Evolutionary conservation across 2,329 filamentous ascomycete genomes (phyloP), one percentile per base, ranked within the genome.

Genomic region (Aspergillus fijiensis): DNA sequence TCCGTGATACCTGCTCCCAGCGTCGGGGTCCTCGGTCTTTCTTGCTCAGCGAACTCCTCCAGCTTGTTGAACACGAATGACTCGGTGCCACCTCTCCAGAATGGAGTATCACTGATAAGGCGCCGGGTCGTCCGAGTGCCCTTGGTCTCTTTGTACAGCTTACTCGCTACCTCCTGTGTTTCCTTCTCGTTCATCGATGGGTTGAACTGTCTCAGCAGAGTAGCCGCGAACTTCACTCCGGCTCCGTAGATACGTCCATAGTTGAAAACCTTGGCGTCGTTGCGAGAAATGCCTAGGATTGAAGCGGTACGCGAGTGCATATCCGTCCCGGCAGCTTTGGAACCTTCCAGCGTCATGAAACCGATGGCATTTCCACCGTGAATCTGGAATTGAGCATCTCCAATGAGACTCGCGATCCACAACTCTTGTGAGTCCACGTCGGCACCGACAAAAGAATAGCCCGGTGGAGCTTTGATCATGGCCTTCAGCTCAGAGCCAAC

Each of bases 241-340:
- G 95, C 96, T n/a, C 95, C 96, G 71, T 99, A 99, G 52, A 99
- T 99, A 47, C 96, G 91, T 7, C 96, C 96, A 69, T 99, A 99
- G 74, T 99, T 99, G 82, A 99, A 99, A 0, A 99, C 87, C 73
- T 99, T 99, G 60, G 95, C 95, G 70, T 97, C 88, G 70, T 97
- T 97, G 62, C 95, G 86, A 2, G 92, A 96, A 62, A 99, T 99
- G 6, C 93, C 94, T 2, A 99, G 77, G 59, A 99, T 99, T 5
- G 85, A 84, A 1, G 95, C 96, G 29, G 95, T 99, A 33, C 94
- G 90, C 6, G 93, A 97, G 76, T 99, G 94, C 58, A 98, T 79
- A 75, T 99, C 94, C 0, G 94, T 99, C 4, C 94, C 94, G 2
- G 91, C 92, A 5, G 92, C 88, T 77, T 99, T 98, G 53, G 92